Evolutionary conservation across 257 asterid genomes (phyloP).

Genomic region (Ilex aquifolium): DNA sequence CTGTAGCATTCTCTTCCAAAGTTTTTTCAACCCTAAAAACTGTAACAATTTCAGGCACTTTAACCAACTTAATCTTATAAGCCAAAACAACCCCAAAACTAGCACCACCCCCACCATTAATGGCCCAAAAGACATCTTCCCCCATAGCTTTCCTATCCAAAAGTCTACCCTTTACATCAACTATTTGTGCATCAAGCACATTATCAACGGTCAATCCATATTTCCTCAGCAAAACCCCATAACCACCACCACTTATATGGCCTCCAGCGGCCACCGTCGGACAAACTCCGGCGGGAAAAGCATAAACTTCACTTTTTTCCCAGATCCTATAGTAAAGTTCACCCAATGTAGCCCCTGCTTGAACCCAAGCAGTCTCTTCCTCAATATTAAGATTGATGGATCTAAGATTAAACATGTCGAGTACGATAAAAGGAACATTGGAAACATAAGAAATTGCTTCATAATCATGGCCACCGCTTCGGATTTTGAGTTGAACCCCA

Average conservation of each 20-base stretch:
- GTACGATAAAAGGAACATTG: neutral
- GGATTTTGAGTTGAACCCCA: neutral
- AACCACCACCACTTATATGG: too few species aligned
- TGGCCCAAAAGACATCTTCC: neutral
- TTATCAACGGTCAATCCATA: neutral
- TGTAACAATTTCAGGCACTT: neutral
- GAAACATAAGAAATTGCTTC: neutral
- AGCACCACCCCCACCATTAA: neutral
- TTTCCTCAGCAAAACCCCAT: neutral
- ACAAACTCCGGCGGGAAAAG: neutral
- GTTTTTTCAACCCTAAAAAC: too few species aligned
- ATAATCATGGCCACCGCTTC: neutral
- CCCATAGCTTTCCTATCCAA: neutral
- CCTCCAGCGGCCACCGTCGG: neutral
- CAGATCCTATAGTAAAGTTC: neutral
- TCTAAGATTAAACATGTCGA: neutral
- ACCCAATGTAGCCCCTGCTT: neutral
- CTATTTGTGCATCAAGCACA: neutral
- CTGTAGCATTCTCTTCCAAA: neutral
- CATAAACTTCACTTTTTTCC: neutral
- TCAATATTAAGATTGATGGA: neutral
- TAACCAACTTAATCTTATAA: neutral
- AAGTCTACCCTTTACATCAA: neutral
- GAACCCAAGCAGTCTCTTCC: neutral
- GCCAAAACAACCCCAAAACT: neutral